Evolutionary conservation across 768 basidiomycete species (phyloP).

Genomic region (Amanita pseudoporphyria): DNA sequence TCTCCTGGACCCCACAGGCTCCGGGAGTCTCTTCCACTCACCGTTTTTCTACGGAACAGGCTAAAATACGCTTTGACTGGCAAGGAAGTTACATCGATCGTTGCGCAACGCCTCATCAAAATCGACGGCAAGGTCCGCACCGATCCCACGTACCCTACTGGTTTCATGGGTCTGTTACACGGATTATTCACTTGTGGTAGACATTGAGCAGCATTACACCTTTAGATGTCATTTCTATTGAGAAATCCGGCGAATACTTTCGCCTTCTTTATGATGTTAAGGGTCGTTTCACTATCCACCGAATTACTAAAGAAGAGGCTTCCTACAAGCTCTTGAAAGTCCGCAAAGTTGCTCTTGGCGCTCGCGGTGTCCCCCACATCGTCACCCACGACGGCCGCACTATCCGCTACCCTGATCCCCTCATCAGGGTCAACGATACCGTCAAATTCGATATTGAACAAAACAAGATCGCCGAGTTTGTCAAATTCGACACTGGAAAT

Average conservation of each 20-base stretch:
- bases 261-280: slow-evolving; percentile 99
- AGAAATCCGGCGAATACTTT: slow-evolving; percentile 99
- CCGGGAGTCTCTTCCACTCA: slow-evolving; percentile 94
- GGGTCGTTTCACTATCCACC: slow-evolving; percentile 99
- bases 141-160: slow-evolving; percentile 92
- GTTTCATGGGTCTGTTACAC: slow-evolving; percentile 79
- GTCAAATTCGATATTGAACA: slow-evolving; percentile 95
- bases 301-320: slow-evolving; percentile 97
- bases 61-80: slow-evolving; percentile 98
- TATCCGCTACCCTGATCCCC: slow-evolving; percentile 97
- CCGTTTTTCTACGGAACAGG: slow-evolving; percentile 96
- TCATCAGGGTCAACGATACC: slow-evolving; percentile 93
- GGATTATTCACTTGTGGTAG: slow-evolving; percentile 1
- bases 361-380: slow-evolving; percentile 91
- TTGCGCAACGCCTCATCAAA: slow-evolving; percentile 95
- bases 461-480: slow-evolving; percentile 85
- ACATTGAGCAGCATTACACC: background rate
- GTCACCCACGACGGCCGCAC: slow-evolving; percentile 99
- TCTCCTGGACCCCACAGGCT: slow-evolving; percentile 99
- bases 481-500: slow-evolving; percentile 97
- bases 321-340: slow-evolving; percentile 96
- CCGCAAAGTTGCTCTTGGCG: slow-evolving; percentile 82
- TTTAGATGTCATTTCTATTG: slow-evolving; percentile 89
- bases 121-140: slow-evolving; percentile 98
- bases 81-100: slow-evolving; percentile 91